phyloP scores from a whole-genome alignment of 768 basidiomycete genomes.

The Leccinellum luteum region DNA sequence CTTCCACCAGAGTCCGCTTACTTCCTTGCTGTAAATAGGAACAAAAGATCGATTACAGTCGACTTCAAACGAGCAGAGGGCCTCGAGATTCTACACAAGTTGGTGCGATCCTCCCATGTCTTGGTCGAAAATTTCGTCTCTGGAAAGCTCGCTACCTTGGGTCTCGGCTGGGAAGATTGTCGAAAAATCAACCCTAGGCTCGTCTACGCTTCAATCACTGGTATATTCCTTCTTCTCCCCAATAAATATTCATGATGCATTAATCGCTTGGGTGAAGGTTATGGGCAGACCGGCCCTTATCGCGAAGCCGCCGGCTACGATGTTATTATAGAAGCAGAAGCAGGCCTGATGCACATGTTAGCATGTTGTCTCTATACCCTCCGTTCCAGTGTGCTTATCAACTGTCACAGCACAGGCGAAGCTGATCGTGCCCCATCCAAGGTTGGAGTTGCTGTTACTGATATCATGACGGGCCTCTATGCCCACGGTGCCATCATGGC shows the following conservation, averaged over 20 bases:
- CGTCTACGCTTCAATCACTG: conserved; percentile 88
- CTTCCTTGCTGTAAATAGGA: conserved; percentile 85
- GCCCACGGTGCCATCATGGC: conserved; percentile 93
- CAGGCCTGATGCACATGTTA: conserved; percentile 92
- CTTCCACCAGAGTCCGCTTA: conserved; percentile 91
- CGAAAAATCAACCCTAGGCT: conserved; percentile 71
- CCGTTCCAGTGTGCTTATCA: conserved; percentile 7
- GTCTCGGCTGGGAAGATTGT: conserved; percentile 85
- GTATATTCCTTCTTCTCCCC: conserved; percentile 37
- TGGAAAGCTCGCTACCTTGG: conserved; percentile 81
- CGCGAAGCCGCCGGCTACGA: conserved; percentile 83
- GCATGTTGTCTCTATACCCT: conserved; percentile 28
- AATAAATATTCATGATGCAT: neutral
- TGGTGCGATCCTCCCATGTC: conserved; percentile 75
- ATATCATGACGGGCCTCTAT: conserved; percentile 85
- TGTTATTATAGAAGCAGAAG: conserved; percentile 84
- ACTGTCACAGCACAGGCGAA: conserved; percentile 72
- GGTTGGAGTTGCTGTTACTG: conserved; percentile 94
- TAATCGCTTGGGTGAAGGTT: conserved; percentile 42
- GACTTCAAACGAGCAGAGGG: conserved; percentile 84
- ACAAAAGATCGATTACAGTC: conserved; percentile 86
- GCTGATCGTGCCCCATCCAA: conserved; percentile 82
- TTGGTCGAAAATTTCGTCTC: conserved; percentile 88
- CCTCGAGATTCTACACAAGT: conserved; percentile 65
- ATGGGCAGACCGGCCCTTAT: conserved; percentile 90